Conservation (phyloP, 2,329 filamentous ascomycete species). For the Dothidotthia symphoricarpi region DNA sequence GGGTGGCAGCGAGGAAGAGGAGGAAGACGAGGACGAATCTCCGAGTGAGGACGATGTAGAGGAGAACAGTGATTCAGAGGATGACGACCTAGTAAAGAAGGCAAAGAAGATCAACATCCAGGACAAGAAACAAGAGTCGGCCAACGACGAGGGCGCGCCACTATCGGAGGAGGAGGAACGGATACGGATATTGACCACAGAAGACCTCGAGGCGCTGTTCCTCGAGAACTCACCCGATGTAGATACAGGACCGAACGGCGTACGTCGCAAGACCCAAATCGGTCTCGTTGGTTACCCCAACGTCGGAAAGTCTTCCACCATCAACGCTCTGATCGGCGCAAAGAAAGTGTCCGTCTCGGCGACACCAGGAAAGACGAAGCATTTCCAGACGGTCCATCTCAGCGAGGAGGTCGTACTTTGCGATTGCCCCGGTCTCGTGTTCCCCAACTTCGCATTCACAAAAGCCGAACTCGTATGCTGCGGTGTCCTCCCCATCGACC, state of each 20-base stretch:
- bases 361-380: conserved; percentile 97
- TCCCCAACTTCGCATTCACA: conserved; percentile 95
- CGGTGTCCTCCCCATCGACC: conserved; percentile 92
- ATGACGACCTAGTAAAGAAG: conserved; percentile 48
- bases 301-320: conserved; percentile 98
- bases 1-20: conserved; percentile 50
- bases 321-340: conserved; percentile 96
- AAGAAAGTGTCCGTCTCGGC: conserved; percentile 99
- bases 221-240: conserved; percentile 68
- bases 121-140: conserved; percentile 44
- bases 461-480: conserved; percentile 96
- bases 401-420: conserved; percentile 87
- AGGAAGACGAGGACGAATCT: conserved; percentile 27
- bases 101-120: conserved; percentile 48
- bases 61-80: conserved; percentile 49
- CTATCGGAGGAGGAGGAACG: conserved; percentile 45
- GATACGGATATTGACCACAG: conserved; percentile 80
- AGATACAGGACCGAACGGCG: conserved; percentile 48
- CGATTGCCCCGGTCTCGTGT: conserved; percentile 97
- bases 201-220: conserved; percentile 89
- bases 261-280: conserved; percentile 73
- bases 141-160: conserved; percentile 39
- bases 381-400: conserved; percentile 97
- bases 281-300: conserved; percentile 97
- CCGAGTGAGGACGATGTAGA: conserved; percentile 47